These are phyloP conservation scores for Chrysoporthe cubensis DNA, from an alignment of 2,329 filamentous ascomycete genomes.

Conservation along the genomic window DNA sequence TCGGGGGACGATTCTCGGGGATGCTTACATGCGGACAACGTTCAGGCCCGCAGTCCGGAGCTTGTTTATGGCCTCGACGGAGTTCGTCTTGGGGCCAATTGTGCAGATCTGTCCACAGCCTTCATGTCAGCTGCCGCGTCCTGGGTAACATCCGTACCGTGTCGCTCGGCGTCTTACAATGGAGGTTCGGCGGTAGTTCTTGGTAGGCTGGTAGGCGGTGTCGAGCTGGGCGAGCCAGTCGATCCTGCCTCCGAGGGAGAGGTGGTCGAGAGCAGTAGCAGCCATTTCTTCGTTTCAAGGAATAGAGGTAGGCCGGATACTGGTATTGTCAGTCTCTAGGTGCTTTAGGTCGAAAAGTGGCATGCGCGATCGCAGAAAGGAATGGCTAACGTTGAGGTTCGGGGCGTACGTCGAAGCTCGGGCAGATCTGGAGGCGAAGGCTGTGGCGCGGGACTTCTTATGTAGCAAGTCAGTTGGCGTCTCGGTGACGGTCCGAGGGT, in stretches of 20 bases:
- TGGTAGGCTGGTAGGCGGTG: slow-evolving; percentile 83
- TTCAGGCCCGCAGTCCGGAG: slow-evolving; percentile 91
- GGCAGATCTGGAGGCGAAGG: slow-evolving; percentile 1
- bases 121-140: slow-evolving; percentile 8
- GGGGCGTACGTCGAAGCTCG: not conserved
- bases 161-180: slow-evolving; percentile 51
- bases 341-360: not conserved
- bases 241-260: slow-evolving; percentile 74
- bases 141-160: not conserved
- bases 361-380: not conserved
- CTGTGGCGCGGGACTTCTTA: not conserved
- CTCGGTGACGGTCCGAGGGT: slow-evolving; percentile 26
- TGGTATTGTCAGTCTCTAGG: not conserved
- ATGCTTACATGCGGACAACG: slow-evolving; percentile 92
- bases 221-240: slow-evolving; percentile 74
- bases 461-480: slow-evolving; percentile 1
- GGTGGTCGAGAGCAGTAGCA: slow-evolving; percentile 80
- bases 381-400: slow-evolving; percentile 14
- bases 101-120: slow-evolving; percentile 73
- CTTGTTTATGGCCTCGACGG: slow-evolving; percentile 92
- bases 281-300: slow-evolving; percentile 48
- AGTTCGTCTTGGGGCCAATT: slow-evolving; percentile 99
- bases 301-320: not conserved
- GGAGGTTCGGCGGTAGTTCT: slow-evolving; percentile 93
- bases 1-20: not conserved